Percentiles rank a stretch among this genome's conserved stretches.
These are phyloP conservation scores for Sclerotiophoma versabilis DNA, from an alignment of 2,329 filamentous ascomycete genomes.

Conservation along the genomic window DNA sequence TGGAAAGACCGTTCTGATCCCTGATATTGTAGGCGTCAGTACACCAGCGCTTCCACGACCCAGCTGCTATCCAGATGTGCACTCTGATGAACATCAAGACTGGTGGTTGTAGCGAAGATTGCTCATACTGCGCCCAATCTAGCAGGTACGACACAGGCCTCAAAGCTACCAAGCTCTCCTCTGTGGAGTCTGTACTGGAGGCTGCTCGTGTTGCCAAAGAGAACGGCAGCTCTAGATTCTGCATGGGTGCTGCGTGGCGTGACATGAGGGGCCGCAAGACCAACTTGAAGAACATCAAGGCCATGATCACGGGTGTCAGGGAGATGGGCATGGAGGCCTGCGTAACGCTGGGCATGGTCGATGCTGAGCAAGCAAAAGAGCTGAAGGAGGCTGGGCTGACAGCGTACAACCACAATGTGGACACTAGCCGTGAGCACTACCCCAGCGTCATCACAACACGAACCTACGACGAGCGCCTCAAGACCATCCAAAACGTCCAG, in stretches of 20 bases:
- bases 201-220: conserved; percentile 79
- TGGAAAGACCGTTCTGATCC: background rate
- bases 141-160: conserved; percentile 81
- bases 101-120: conserved; percentile 90
- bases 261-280: conserved; percentile 93
- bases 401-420: conserved; percentile 94
- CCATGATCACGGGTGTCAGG: conserved; percentile 83
- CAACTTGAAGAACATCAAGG: conserved; percentile 80
- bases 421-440: conserved; percentile 89
- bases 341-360: conserved; percentile 94
- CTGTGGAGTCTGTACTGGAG: conserved; percentile 80
- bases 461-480: conserved; percentile 84
- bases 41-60: conserved; percentile 85
- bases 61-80: conserved; percentile 86
- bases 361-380: conserved; percentile 78
- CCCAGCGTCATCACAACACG: conserved; percentile 85
- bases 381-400: conserved; percentile 85
- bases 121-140: conserved; percentile 90
- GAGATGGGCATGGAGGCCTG: conserved; percentile 88
- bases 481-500: conserved; percentile 79
- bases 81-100: conserved; percentile 98
- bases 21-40: conserved; percentile 66
- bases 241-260: conserved; percentile 93
- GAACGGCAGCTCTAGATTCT: conserved; percentile 90
- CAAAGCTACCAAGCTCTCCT: conserved; percentile 78